Conservation (phyloP, 208 protist species). For the Crithidia thermophila region DNA sequence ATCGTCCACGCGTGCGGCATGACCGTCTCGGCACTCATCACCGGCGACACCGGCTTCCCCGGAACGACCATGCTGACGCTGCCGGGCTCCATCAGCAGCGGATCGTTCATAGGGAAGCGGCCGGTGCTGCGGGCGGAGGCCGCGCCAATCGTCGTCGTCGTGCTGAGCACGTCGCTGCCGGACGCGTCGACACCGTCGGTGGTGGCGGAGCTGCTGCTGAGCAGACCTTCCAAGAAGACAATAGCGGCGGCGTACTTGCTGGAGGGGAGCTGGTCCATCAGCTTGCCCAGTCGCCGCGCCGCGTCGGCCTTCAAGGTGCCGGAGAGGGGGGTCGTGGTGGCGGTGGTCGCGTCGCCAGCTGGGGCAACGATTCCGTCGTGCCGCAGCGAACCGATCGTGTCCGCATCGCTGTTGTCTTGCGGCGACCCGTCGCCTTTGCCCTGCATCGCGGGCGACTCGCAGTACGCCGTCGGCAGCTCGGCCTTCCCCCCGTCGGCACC, state of each 20-base stretch:
- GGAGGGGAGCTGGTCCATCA: conserved; percentile 54
- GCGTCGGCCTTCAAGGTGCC: conserved; percentile 18
- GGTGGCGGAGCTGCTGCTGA: conserved; percentile 25
- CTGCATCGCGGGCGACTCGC: background rate
- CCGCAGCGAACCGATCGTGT: background rate
- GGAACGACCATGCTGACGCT: background rate
- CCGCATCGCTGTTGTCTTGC: conserved; percentile 2
- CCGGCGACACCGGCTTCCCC: conserved; percentile 7
- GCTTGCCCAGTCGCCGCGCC: conserved; percentile 30
- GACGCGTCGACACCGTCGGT: conserved; percentile 8
- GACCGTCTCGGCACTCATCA: background rate
- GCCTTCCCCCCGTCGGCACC: background rate
- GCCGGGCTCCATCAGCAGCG: background rate
- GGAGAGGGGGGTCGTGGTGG: conserved; percentile 12
- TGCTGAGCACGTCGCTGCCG: conserved; percentile 21
- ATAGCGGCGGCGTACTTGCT: conserved; percentile 54
- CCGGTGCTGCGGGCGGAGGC: conserved; percentile 12
- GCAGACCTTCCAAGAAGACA: conserved; percentile 67
- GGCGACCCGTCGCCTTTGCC: background rate
- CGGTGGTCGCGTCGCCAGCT: background rate
- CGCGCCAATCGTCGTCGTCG: conserved; percentile 18
- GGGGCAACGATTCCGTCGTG: background rate
- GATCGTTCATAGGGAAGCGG: background rate
- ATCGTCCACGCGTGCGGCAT: conserved; percentile 7
- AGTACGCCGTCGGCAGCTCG: background rate